A percentile compares a stretch with the other conserved stretches of the same genome.
Conservation (phyloP, 257 asterid species). For the Nicotiana benthamiana region DNA sequence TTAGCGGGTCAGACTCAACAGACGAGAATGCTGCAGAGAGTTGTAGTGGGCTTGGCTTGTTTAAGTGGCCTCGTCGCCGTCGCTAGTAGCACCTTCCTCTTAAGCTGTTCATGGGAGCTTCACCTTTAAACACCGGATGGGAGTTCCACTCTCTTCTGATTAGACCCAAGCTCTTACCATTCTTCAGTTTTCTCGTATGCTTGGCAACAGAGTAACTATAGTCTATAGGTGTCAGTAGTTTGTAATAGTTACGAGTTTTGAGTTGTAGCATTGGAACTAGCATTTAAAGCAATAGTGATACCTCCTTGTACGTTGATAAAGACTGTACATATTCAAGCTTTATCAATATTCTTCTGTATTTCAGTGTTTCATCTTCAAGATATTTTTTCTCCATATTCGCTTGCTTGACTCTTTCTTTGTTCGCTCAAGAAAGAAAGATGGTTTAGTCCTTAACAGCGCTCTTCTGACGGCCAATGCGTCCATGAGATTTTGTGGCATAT, state of each 20-base stretch:
- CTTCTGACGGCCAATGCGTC: too few species aligned
- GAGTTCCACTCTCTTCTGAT: not conserved
- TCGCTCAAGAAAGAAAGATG: not conserved
- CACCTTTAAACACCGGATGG: not conserved
- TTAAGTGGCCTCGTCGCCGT: slow-evolving; percentile 24
- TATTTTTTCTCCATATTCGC: not conserved
- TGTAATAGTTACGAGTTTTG: not conserved
- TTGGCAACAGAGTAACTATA: not conserved
- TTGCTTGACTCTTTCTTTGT: not conserved
- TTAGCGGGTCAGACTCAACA: slow-evolving; percentile 61
- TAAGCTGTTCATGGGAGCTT: not conserved
- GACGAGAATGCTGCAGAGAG: slow-evolving; percentile 50
- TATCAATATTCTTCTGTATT: not conserved
- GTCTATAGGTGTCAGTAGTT: not conserved
- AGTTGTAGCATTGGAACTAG: not conserved
- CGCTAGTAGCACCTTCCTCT: slow-evolving; percentile 8
- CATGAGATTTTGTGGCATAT: too few species aligned
- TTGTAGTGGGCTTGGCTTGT: slow-evolving; percentile 39
- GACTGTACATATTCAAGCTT: not conserved
- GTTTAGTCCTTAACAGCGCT: too few species aligned
- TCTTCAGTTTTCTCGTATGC: not conserved
- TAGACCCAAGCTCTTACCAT: not conserved
- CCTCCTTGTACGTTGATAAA: not conserved
- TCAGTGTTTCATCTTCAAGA: not conserved
- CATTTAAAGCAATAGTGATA: not conserved